A percentile compares a stretch with the other conserved stretches of the same genome.
phyloP scores from a whole-genome alignment of 768 basidiomycete species.

The Phaeolepiota aurea region DNA sequence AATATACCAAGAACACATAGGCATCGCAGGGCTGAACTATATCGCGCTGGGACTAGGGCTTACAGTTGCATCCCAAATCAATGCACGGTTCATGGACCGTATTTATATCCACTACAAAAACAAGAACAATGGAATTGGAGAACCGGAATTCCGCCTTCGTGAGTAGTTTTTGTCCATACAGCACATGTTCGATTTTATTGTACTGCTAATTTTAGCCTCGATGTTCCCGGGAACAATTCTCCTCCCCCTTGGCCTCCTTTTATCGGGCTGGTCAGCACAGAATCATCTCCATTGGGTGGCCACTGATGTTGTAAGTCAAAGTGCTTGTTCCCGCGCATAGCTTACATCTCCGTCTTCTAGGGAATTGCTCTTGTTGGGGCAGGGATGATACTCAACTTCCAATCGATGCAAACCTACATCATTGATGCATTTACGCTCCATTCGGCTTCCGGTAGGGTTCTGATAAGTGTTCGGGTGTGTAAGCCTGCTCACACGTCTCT shows the following conservation, averaged over 20 bases:
- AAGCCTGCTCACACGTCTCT: too few species aligned
- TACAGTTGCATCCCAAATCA: constrained; percentile 38
- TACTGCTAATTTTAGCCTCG: constrained; percentile 15
- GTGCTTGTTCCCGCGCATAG: constrained; percentile 3
- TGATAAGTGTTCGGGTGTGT: too few species aligned
- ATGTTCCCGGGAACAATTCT: constrained; percentile 52
- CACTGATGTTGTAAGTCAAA: constrained; percentile 43
- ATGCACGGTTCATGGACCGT: constrained; percentile 47
- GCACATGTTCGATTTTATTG: background rate
- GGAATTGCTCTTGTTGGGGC: constrained; percentile 50
- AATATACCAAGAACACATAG: constrained; percentile 44
- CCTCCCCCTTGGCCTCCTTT: constrained; percentile 59
- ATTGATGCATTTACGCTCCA: constrained; percentile 60
- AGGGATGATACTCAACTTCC: constrained; percentile 52
- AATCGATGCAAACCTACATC: constrained; percentile 58
- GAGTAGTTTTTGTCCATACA: too few species aligned
- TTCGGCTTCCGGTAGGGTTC: constrained; percentile 51
- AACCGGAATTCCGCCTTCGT: constrained; percentile 45
- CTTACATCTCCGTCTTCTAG: constrained; percentile 18
- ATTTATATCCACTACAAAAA: constrained; percentile 42
- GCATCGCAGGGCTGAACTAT: constrained; percentile 63
- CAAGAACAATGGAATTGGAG: constrained; percentile 38
- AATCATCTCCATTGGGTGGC: constrained; percentile 58
- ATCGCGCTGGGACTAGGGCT: constrained; percentile 65
- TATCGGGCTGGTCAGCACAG: constrained; percentile 66